phyloP scores from a whole-genome alignment of 768 basidiomycete genomes.

The Lactarius sanguifluus region DNA sequence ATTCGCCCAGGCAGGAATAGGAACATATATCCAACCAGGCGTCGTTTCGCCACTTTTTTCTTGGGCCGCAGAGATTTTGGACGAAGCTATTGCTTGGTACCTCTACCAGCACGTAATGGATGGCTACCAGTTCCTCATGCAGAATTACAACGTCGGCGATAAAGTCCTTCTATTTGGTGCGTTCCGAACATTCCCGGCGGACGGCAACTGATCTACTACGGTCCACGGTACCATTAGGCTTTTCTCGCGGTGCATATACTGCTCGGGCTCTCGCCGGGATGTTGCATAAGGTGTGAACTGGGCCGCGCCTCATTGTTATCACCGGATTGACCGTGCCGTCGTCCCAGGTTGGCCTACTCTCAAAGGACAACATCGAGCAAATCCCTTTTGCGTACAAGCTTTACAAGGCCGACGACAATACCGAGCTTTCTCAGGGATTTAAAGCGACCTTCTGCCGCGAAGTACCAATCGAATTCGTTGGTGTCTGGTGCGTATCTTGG shows the following conservation, averaged over 20 bases:
- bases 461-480: constrained; percentile 77
- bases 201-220: not conserved
- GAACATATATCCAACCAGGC: constrained; percentile 58
- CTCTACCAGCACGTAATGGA: constrained; percentile 69
- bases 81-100: constrained; percentile 76
- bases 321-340: not conserved
- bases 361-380: constrained; percentile 65
- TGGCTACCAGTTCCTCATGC: constrained; percentile 78
- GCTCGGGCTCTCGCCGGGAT: constrained; percentile 74
- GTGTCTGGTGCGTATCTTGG: constrained; percentile 58
- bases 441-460: constrained; percentile 67
- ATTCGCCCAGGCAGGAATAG: constrained; percentile 44
- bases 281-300: constrained; percentile 49
- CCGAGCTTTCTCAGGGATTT: constrained; percentile 58
- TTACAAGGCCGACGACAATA: constrained; percentile 54
- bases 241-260: constrained; percentile 71
- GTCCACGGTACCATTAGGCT: constrained; percentile 47
- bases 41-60: constrained; percentile 61
- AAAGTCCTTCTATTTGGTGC: constrained; percentile 72
- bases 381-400: constrained; percentile 73
- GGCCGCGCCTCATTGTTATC: not conserved
- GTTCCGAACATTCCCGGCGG: constrained; percentile 22
- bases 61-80: constrained; percentile 60
- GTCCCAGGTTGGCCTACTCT: constrained; percentile 65
- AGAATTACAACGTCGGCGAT: constrained; percentile 71